A percentile compares a stretch with the other conserved stretches of the same genome.
These are phyloP conservation scores for Trypanosoma theileri DNA, from an alignment of 208 protist species.

Conservation along the genomic window DNA sequence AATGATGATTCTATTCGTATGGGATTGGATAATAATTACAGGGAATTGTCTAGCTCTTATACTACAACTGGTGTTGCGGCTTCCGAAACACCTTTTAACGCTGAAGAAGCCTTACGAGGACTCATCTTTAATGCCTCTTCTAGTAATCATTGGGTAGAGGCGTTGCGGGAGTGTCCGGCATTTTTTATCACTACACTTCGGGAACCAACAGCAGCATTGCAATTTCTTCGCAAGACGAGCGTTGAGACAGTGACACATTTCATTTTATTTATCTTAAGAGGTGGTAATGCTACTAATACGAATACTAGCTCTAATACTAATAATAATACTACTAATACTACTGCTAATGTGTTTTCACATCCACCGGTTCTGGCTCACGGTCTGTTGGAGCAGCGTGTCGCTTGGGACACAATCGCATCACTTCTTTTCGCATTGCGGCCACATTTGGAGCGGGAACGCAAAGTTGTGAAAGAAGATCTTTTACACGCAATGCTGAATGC, in stretches of 20 bases:
- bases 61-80: neutral
- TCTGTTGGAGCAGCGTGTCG: slow-evolving; percentile 19
- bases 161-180: slow-evolving; percentile 29
- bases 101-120: slow-evolving; percentile 30
- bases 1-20: neutral
- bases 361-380: neutral
- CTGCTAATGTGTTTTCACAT: neutral
- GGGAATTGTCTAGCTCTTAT: too few relatives aligned
- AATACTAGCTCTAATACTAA: neutral
- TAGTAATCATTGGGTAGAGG: slow-evolving; percentile 27
- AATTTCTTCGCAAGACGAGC: slow-evolving; percentile 42
- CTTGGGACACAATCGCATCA: slow-evolving; percentile 49
- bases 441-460: slow-evolving; percentile 30
- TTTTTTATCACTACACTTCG: slow-evolving; percentile 51
- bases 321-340: neutral
- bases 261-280: slow-evolving; percentile 28
- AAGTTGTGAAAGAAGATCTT: slow-evolving; percentile 42
- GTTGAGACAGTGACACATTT: slow-evolving; percentile 23
- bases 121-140: slow-evolving; percentile 36
- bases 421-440: slow-evolving; percentile 41
- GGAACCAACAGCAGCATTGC: slow-evolving; percentile 44
- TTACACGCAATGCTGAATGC: slow-evolving; percentile 35
- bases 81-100: slow-evolving; percentile 37
- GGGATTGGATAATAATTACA: neutral
- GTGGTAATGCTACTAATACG: slow-evolving; percentile 1